Base-by-base conservation (phyloP, 352 stramenopile genomes). In the Phytophthora rubi region DNA sequence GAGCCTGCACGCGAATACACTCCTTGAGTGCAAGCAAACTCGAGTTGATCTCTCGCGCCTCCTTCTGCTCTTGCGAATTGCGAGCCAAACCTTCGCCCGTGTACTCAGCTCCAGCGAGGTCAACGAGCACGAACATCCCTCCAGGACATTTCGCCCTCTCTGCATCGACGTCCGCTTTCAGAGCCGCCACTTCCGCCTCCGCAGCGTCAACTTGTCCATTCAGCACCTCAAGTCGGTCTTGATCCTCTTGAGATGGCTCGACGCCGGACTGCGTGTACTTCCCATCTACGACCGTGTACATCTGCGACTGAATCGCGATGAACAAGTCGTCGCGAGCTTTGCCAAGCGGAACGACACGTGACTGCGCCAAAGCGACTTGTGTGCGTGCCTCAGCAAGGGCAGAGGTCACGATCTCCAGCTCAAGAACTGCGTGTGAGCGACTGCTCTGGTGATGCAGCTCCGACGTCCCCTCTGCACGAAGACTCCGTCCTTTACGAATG, bases 61-160 rank as follows among this genome's bases (percentile, higher is more conserved):
- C 73, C 16, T 71, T 68, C 42, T 52, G 39, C 51, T 62, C n/a
- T 37, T 65, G 63, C 4, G 47, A 65, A 21, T 59, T 73, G 47
- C 67, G 65, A 35, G 33, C 18, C 32, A 84, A 72, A 3, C 76
- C 79, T 15, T 84, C 45, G 45, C 81, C 79, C 6, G 77, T 85
- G 66, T 89, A 83, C 70, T 89, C 81, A n/a, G 79, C 79, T 10
- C 81, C 77, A 16, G 79, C 79, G 15, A 89, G 68, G 51, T 87
- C 81, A 42, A 86, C 77, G 33, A 88, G 77, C 23, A 88, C 79
- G 3, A 89, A 70, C 53, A 71, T 65, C 1, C 81, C 81, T 21
- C 81, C 65, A 16, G 35, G 4, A 37, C 42, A 72, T 15, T 61
- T 64, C 3, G 45, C 33, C 42, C 65, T 69, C 15, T 71, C 73